Conservation (phyloP, 192 early-diverging fungal genomes). For the Coemansia biformis region DNA sequence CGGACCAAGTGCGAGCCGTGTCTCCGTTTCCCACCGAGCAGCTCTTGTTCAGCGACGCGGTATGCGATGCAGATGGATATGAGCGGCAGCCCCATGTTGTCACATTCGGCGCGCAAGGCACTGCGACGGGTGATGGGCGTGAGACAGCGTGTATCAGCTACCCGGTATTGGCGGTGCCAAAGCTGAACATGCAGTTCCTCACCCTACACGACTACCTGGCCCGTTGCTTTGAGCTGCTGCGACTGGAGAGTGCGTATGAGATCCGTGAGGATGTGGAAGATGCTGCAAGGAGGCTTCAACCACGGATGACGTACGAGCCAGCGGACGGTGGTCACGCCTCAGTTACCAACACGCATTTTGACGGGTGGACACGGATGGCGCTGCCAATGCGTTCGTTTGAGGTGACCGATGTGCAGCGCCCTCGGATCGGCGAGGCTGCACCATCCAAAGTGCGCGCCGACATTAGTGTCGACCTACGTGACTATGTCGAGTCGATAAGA, state of each 20-base stretch:
- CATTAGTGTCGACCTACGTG: conserved; percentile 61
- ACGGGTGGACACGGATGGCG: conserved; percentile 93
- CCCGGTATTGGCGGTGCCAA: conserved; percentile 62
- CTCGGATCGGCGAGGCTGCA: conserved; percentile 50
- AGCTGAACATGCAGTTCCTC: conserved; percentile 91
- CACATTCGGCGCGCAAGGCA: too few species aligned
- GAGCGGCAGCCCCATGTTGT: conserved; percentile 48
- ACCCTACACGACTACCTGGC: conserved; percentile 86
- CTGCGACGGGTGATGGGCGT: not conserved
- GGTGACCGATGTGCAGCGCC: conserved; percentile 61
- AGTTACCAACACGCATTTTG: conserved; percentile 49
- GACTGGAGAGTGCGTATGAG: conserved; percentile 74
- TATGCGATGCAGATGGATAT: conserved; percentile 61
- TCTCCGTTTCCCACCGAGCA: conserved; percentile 41
- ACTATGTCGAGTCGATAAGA: conserved; percentile 65
- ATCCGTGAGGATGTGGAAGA: conserved; percentile 89
- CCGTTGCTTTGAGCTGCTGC: conserved; percentile 78
- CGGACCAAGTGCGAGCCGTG: conserved; percentile 13
- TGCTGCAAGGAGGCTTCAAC: conserved; percentile 74
- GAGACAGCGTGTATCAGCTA: not conserved
- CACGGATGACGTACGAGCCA: conserved; percentile 46
- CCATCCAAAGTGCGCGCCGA: conserved; percentile 79
- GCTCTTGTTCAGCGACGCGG: conserved; percentile 64
- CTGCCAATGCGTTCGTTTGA: conserved; percentile 61
- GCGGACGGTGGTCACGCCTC: not conserved